These are phyloP conservation scores for Leccinellum luteum DNA, from an alignment of 768 basidiomycete species.

Conservation along the genomic window DNA sequence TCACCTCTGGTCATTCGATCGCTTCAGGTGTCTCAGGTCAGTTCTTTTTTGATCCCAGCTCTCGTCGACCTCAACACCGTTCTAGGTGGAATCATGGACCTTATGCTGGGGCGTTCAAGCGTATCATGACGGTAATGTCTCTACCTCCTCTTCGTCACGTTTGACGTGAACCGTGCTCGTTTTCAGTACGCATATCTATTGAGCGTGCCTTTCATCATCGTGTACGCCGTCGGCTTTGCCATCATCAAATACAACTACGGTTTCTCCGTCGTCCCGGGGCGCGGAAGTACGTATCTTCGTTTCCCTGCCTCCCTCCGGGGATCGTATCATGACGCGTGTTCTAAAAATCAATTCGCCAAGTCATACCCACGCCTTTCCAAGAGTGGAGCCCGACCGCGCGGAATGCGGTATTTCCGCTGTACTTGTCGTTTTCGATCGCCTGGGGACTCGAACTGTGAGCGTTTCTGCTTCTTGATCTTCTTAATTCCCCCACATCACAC, in stretches of 20 bases:
- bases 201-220: slow-evolving; percentile 56
- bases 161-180: neutral
- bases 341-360: slow-evolving; percentile 18
- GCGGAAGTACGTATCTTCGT: slow-evolving; percentile 38
- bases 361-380: slow-evolving; percentile 61
- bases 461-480: neutral
- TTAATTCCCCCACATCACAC: neutral
- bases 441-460: slow-evolving; percentile 79
- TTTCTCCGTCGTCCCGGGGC: slow-evolving; percentile 42
- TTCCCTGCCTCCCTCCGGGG: neutral
- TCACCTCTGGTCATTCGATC: slow-evolving; percentile 80
- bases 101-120: slow-evolving; percentile 74
- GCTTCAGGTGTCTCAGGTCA: slow-evolving; percentile 70
- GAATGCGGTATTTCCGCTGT: slow-evolving; percentile 61
- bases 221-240: slow-evolving; percentile 61
- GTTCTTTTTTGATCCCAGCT: slow-evolving; percentile 9
- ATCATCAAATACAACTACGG: slow-evolving; percentile 76
- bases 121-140: slow-evolving; percentile 75
- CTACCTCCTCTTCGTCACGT: neutral
- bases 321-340: neutral
- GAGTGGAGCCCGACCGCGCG: slow-evolving; percentile 50
- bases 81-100: slow-evolving; percentile 67
- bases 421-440: slow-evolving; percentile 57
- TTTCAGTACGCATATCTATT: slow-evolving; percentile 43
- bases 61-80: neutral